Evolutionary conservation across 805 yeast genomes (phyloP), one percentile per base, ranked within the genome.

Genomic region (Alloascoidea africana): DNA sequence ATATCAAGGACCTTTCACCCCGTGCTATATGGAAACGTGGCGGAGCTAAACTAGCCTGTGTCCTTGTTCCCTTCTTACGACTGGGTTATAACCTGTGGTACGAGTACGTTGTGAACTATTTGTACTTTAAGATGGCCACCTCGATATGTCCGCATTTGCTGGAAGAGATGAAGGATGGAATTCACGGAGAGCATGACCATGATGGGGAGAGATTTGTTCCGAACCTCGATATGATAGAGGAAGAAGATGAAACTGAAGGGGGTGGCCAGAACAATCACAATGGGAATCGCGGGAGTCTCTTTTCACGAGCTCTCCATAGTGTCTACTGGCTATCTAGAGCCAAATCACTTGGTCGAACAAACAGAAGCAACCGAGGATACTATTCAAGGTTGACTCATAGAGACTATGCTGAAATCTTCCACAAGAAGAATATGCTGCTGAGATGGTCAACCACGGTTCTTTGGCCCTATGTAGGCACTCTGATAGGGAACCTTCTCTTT

Each of bases 381-480:
- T 23, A 23, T 23, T 23, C 30, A 23, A 23, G 30, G n/a, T 23
- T 23, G n/a, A 8, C n/a, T 23, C 30, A 23, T 23, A 8, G 30
- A 8, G 30, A 23, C n/a, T 23, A 23, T 23, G 8, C 30, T 8
- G 30, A 23, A 23, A 23, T 23, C 8, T 23, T 23, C n/a, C 30
- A 23, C 8, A 23, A n/a, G 30, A 23, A 23, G 30, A 23, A 23
- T 23, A 23, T 23, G 8, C n/a, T 23, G n/a, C 30, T 23, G 8
- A 8, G n/a, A n/a, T 23, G 30, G 30, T 8, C n/a, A 8, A 23
- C 30, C 8, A 23, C 30, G n/a, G 8, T 23, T 8, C 8, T 23
- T 23, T 23, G 30, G 30, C 30, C 30, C 8, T 23, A 23, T 23
- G 30, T 23, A 23, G 30, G 30, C 30, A 8, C 30, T 23, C n/a